Conservation (phyloP, 2,329 filamentous ascomycete species). For the Penicillium nordicum region DNA sequence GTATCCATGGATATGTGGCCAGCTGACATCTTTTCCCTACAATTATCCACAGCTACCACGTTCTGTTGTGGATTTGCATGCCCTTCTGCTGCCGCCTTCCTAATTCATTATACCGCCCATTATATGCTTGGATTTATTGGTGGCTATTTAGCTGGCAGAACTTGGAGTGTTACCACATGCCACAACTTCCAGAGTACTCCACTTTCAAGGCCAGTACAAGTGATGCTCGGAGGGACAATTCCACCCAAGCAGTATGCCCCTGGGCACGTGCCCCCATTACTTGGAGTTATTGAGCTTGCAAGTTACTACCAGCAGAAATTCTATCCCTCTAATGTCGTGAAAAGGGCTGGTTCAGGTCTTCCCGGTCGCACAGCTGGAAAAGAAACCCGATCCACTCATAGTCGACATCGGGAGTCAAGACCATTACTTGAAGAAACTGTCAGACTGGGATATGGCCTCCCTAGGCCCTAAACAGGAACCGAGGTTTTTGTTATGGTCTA, state of each 20-base stretch:
- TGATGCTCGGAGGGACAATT: no score
- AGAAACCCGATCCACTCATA: conserved; percentile 4
- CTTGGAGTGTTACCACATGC: no score
- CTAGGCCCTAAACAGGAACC: no score
- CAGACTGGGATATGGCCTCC: no score
- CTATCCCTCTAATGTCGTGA: neutral
- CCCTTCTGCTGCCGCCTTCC: no score
- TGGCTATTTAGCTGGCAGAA: no score
- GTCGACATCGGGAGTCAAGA: conserved; percentile 4
- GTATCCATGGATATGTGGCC: neutral
- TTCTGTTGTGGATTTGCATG: neutral
- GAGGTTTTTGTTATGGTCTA: no score
- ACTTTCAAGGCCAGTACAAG: neutral
- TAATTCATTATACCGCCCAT: no score
- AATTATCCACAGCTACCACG: neutral
- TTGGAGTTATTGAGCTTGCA: neutral
- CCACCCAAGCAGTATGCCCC: neutral
- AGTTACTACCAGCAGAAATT: neutral
- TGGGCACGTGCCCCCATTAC: neutral
- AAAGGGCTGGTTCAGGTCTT: conserved; percentile 9
- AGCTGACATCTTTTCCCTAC: no score
- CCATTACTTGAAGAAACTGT: neutral
- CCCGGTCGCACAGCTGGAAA: conserved; percentile 6
- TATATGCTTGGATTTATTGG: no score
- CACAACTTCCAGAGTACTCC: neutral